Base-by-base conservation (phyloP, 2,329 filamentous ascomycete species). In the Furcasterigmium sp. region DNA sequence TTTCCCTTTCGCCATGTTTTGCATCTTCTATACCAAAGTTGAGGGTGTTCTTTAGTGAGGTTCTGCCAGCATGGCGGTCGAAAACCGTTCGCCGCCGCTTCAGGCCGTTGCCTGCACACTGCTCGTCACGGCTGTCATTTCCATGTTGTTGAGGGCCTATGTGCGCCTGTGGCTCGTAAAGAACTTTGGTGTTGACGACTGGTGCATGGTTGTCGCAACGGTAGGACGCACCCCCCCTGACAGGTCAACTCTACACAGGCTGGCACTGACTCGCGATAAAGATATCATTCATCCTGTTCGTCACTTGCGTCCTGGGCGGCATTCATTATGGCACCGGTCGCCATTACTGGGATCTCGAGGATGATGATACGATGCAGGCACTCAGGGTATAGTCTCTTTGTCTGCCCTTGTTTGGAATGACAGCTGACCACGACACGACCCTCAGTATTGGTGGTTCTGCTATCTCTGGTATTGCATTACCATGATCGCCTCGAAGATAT, bases 281-380 rank as follows among this genome's bases (percentile, higher is more conserved):
- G 63, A 46, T 50, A 8, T 59, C 54, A n/a, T 70, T 69, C 45
- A 44, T 57, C n/a, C 45, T 60, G 5, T 70, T 63, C 48, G 53
- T 56, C 37, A 50, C 51, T n/a, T 61, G 52, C 32, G 58, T 63
- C 1, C 54, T 64, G 3, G 29, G 55, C 1, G 67, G 68, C 17
- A 53, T 70, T 19, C 46, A 58, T 10, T 57, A 67, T 48, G 68
- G 68, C 15, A 72, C 68, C 0, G 68, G 68, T 4, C 56, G 61
- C 3, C 65, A 69, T 47, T 53, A 52, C 18, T 29, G 15, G 3
- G 61, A 69, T 19, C 52, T 70, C 7, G 38, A 46, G 3, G 8
- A 40, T 1, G 42, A 50, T 1, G 46, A 64, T 17, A 54, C 56
- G 13, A 18, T 53, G 13, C 41, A 46, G 18, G 68, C 67, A 6